Percentiles rank a stretch among this genome's conserved stretches.
Evolutionary conservation across 2,329 filamentous ascomycete genomes (phyloP).

Genomic region (Camptophora hylomeconis): DNA sequence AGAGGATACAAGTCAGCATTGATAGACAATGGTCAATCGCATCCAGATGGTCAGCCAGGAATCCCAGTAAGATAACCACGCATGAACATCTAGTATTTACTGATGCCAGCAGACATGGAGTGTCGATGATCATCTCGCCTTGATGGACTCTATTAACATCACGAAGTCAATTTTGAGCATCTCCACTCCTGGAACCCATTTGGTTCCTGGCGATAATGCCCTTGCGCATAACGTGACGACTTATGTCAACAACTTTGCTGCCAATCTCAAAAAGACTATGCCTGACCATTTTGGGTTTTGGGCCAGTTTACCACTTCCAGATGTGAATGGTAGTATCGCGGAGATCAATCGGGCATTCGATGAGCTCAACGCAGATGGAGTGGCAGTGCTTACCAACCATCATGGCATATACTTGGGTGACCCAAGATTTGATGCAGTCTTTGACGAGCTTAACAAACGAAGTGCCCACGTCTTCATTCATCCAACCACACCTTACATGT

Average conservation of each 20-base stretch:
- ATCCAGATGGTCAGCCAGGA: slow-evolving; percentile 16
- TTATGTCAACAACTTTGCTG: slow-evolving; percentile 21
- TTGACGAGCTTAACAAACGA: slow-evolving; percentile 34
- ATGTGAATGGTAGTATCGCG: slow-evolving; percentile 32
- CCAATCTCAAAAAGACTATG: slow-evolving; percentile 17
- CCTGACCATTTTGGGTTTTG: slow-evolving; percentile 37
- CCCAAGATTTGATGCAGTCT: slow-evolving; percentile 31
- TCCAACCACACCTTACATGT: slow-evolving; percentile 30
- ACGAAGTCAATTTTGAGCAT: slow-evolving; percentile 41
- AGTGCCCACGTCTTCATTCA: slow-evolving; percentile 42
- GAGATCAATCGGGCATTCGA: slow-evolving; percentile 35
- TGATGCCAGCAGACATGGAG: slow-evolving; percentile 37
- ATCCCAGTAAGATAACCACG: no score
- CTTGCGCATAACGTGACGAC: slow-evolving; percentile 26
- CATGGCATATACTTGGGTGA: slow-evolving; percentile 42
- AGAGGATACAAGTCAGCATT: slow-evolving; percentile 15
- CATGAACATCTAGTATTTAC: no score
- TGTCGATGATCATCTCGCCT: slow-evolving; percentile 30
- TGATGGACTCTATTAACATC: slow-evolving; percentile 40
- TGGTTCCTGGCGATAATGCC: slow-evolving; percentile 28
- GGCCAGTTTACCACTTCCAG: slow-evolving; percentile 40
- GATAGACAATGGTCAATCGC: slow-evolving; percentile 12
- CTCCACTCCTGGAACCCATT: slow-evolving; percentile 39
- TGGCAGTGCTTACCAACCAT: slow-evolving; percentile 39
- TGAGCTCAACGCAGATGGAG: slow-evolving; percentile 34